Evolutionary conservation across 2,329 filamentous ascomycete genomes (phyloP).

Genomic region (Cladosporium sp.): DNA sequence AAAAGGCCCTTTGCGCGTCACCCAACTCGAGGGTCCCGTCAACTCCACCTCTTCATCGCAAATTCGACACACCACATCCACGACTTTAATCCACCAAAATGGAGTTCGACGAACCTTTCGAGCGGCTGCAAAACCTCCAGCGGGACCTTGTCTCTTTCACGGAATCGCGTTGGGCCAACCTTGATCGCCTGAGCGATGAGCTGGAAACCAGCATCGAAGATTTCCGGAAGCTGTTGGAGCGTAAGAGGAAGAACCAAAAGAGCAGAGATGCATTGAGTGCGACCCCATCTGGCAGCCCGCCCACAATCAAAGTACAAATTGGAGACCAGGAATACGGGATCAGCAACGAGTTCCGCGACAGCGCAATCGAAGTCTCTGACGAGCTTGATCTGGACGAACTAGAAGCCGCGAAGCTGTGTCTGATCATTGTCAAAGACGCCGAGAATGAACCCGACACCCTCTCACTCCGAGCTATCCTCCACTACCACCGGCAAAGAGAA

Average conservation of each 20-base stretch:
- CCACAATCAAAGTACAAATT: slow-evolving; percentile 62
- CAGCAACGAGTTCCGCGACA: slow-evolving; percentile 85
- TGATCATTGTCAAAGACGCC: slow-evolving; percentile 71
- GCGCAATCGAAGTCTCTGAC: slow-evolving; percentile 78
- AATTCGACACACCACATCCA: neutral
- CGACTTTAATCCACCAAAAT: slow-evolving; percentile 46
- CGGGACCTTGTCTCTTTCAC: slow-evolving; percentile 77
- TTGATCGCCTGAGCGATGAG: slow-evolving; percentile 66
- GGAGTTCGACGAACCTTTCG: slow-evolving; percentile 72
- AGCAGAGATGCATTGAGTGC: slow-evolving; percentile 70
- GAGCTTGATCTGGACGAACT: slow-evolving; percentile 88
- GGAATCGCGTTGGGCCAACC: slow-evolving; percentile 67
- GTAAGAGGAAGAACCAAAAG: slow-evolving; percentile 69
- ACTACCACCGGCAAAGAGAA: slow-evolving; percentile 82
- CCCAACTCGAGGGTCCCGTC: neutral
- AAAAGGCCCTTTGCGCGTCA: neutral
- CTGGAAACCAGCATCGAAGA: slow-evolving; percentile 67
- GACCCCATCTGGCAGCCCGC: slow-evolving; percentile 53
- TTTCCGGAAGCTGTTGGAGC: slow-evolving; percentile 72
- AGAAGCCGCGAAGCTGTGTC: slow-evolving; percentile 69
- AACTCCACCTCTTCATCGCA: neutral
- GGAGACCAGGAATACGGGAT: slow-evolving; percentile 73
- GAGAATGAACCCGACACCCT: slow-evolving; percentile 66
- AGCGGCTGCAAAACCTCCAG: slow-evolving; percentile 79
- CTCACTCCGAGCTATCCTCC: slow-evolving; percentile 77